Percentiles rank a stretch among this genome's conserved stretches.
Evolutionary conservation across 2,329 filamentous ascomycete species (phyloP).

Genomic region (Didymella pinodella): DNA sequence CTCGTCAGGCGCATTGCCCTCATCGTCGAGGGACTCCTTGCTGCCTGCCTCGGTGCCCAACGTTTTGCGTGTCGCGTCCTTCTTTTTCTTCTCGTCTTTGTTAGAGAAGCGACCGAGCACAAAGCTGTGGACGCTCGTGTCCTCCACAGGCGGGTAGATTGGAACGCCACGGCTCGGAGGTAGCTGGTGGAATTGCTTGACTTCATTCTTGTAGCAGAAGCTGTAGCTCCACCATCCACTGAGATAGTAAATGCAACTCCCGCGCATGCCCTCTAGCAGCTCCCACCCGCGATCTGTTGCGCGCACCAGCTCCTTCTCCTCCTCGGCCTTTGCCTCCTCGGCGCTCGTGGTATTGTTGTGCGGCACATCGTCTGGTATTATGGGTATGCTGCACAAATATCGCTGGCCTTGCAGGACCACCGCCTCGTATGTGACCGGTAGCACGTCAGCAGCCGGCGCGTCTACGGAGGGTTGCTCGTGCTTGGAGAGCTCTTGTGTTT

Average conservation of each 20-base stretch:
- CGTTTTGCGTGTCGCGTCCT: slow-evolving; percentile 36
- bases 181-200: slow-evolving; percentile 89
- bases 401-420: slow-evolving; percentile 74
- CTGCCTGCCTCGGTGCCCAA: slow-evolving; percentile 38
- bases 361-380: slow-evolving; percentile 64
- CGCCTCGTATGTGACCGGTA: slow-evolving; percentile 69
- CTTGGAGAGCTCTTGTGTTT: slow-evolving; percentile 49
- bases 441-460: slow-evolving; percentile 28
- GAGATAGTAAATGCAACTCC: slow-evolving; percentile 81
- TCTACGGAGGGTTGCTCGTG: slow-evolving; percentile 32
- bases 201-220: slow-evolving; percentile 87
- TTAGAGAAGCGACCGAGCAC: slow-evolving; percentile 70
- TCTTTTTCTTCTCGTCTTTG: slow-evolving; percentile 30
- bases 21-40: slow-evolving; percentile 40
- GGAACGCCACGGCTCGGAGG: slow-evolving; percentile 73
- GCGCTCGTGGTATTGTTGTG: slow-evolving; percentile 71
- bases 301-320: slow-evolving; percentile 79
- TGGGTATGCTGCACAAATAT: slow-evolving; percentile 86
- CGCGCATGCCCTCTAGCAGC: slow-evolving; percentile 78
- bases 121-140: slow-evolving; percentile 78
- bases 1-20: slow-evolving; percentile 36
- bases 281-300: slow-evolving; percentile 82
- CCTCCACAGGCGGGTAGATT: slow-evolving; percentile 75
- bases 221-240: slow-evolving; percentile 96
- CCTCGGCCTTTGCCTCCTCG: slow-evolving; percentile 73